Evolutionary conservation across 768 basidiomycete species (phyloP).

Genomic region (Calocybe cyanea): DNA sequence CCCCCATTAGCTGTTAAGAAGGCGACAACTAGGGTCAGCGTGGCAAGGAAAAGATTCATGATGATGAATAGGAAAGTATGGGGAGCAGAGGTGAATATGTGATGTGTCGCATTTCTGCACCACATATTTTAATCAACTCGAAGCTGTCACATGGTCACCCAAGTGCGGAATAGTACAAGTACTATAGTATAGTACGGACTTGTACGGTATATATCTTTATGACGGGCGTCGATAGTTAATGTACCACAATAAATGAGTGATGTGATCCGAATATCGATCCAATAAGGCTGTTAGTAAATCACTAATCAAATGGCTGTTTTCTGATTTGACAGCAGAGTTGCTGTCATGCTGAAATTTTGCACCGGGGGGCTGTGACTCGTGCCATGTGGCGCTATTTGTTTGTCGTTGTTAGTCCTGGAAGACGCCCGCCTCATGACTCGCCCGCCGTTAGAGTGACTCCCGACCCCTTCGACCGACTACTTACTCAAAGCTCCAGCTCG

Average conservation of each 20-base stretch:
- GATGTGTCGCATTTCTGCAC: no score
- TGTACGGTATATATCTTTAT: no score
- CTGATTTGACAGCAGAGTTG: constrained; percentile 5
- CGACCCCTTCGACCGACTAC: neutral
- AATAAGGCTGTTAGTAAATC: no score
- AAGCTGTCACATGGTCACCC: no score
- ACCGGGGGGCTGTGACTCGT: constrained; percentile 14
- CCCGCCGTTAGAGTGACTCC: constrained; percentile 16
- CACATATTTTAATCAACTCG: no score
- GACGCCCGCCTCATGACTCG: constrained; percentile 18
- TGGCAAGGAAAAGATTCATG: constrained; percentile 43
- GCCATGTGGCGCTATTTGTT: constrained; percentile 22
- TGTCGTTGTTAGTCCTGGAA: constrained; percentile 15
- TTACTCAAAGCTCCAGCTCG: neutral
- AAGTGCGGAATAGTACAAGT: no score
- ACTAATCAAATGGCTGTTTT: no score
- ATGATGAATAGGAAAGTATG: constrained; percentile 16
- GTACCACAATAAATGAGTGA: no score
- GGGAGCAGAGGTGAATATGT: no score
- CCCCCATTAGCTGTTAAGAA: constrained; percentile 29
- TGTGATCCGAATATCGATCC: no score
- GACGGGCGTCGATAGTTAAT: no score
- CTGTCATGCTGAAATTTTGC: constrained; percentile 6
- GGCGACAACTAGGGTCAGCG: constrained; percentile 35
- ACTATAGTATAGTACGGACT: no score